These are phyloP conservation scores for Mortierella sp. DNA, from an alignment of 371 early-diverging fungal species.

Conservation along the genomic window DNA sequence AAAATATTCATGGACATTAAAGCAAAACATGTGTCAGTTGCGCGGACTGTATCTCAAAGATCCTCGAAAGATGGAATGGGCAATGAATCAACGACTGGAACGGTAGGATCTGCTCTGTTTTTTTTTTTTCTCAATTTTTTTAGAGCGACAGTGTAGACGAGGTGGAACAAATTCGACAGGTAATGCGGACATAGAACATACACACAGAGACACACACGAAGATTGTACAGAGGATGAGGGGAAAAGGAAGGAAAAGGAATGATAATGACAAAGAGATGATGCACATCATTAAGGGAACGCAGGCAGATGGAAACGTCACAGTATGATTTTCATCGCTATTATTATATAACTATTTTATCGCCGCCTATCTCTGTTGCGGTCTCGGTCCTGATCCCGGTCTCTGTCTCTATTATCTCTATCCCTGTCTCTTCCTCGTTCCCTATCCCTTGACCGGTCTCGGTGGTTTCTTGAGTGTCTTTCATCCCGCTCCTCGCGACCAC, in stretches of 20 bases:
- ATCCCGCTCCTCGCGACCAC: conserved; percentile 18
- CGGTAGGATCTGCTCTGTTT: conserved; percentile 5
- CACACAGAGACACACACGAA: conserved; percentile 10
- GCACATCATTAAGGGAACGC: background rate
- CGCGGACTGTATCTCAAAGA: background rate
- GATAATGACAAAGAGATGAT: background rate
- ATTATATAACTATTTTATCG: background rate
- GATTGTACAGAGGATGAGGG: conserved; percentile 8
- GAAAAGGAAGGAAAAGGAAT: conserved; percentile 7
- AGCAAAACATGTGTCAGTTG: background rate
- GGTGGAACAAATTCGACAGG: background rate
- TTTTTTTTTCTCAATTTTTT: background rate
- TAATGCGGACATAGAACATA: conserved; percentile 5
- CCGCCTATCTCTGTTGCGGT: conserved; percentile 2
- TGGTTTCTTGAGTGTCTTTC: background rate
- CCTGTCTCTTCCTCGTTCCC: conserved; percentile 13
- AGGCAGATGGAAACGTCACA: background rate
- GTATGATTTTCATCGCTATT: background rate
- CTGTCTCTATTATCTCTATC: conserved; percentile 10
- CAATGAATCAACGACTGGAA: background rate
- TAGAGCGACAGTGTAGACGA: background rate
- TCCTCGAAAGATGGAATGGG: conserved; percentile 4
- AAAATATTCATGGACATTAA: background rate
- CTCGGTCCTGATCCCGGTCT: conserved; percentile 19
- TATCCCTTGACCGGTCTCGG: conserved; percentile 11